Evolutionary conservation across 2,329 filamentous ascomycete species (phyloP).

Genomic region (Ciborinia camelliae): DNA sequence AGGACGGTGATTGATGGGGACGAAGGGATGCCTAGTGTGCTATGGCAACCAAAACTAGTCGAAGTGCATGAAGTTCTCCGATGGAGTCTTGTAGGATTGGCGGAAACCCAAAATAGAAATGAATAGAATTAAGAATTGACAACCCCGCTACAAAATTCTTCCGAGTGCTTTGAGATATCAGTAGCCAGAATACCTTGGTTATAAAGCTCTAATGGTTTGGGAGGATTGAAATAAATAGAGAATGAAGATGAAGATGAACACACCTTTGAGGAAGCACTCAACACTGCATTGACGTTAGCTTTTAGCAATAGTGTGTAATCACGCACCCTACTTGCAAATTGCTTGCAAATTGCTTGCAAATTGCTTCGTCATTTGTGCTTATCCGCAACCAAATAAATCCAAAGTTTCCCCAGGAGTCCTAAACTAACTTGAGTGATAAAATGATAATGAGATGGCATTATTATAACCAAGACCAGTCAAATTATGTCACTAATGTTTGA

Average conservation of each 20-base stretch:
- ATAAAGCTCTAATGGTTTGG: background rate
- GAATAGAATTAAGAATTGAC: background rate
- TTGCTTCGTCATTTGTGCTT: background rate
- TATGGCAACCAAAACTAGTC: background rate
- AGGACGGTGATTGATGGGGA: background rate
- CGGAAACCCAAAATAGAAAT: background rate
- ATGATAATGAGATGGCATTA: background rate
- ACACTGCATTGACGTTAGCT: background rate
- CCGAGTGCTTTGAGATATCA: background rate
- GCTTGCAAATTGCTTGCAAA: background rate
- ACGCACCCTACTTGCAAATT: background rate
- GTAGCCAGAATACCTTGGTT: background rate
- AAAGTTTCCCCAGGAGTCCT: background rate
- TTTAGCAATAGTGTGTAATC: background rate
- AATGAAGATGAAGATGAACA: background rate
- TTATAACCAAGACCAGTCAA: background rate
- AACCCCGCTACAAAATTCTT: background rate
- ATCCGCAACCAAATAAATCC: background rate
- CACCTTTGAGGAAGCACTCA: background rate
- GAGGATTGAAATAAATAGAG: background rate
- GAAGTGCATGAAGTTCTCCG: background rate
- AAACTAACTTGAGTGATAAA: background rate
- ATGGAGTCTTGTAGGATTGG: background rate
- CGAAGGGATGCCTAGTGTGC: background rate
- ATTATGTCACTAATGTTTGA: background rate